These are phyloP conservation scores for Penicillium argentinense DNA, from an alignment of 495 filamentous ascomycete genomes.

Conservation along the genomic window DNA sequence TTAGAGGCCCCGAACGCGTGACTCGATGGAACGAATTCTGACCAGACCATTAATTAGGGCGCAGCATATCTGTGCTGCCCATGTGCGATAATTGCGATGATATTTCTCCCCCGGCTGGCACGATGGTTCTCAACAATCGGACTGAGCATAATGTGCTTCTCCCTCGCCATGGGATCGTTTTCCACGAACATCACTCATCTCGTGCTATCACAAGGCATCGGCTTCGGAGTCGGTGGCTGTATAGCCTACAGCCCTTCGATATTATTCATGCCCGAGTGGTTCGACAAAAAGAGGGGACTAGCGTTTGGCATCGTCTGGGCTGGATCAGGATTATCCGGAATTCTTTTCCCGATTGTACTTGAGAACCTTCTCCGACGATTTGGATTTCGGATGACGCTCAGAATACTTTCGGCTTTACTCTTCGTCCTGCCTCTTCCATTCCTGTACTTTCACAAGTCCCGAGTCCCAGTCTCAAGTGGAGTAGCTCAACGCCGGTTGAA, in stretches of 20 bases:
- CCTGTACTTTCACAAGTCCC: conserved; percentile 56
- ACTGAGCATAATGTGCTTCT: conserved; percentile 33
- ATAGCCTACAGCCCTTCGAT: conserved; percentile 49
- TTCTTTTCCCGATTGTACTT: conserved; percentile 48
- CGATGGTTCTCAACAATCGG: conserved; percentile 23
- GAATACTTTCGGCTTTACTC: conserved; percentile 45
- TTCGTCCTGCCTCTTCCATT: conserved; percentile 53
- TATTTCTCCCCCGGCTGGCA: conserved; percentile 18
- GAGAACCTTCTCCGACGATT: conserved; percentile 44
- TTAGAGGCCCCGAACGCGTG: too few species aligned
- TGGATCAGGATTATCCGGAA: conserved; percentile 40
- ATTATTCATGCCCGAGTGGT: conserved; percentile 55
- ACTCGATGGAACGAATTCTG: too few species aligned
- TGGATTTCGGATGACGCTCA: conserved; percentile 53
- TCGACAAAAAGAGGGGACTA: conserved; percentile 45
- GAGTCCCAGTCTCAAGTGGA: conserved; percentile 42
- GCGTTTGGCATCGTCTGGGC: conserved; percentile 53
- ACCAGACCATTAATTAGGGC: conserved; percentile 12
- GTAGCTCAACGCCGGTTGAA: conserved; percentile 17
- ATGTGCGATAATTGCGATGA: conserved; percentile 20
- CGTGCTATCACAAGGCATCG: conserved; percentile 50
- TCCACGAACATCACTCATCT: conserved; percentile 44
- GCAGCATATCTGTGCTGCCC: conserved; percentile 25
- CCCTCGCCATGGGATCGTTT: conserved; percentile 47
- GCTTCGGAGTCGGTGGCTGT: conserved; percentile 48